These are phyloP conservation scores for Cryptosporidium baileyi DNA, from an alignment of 169 alveolate genomes.

Conservation along the genomic window DNA sequence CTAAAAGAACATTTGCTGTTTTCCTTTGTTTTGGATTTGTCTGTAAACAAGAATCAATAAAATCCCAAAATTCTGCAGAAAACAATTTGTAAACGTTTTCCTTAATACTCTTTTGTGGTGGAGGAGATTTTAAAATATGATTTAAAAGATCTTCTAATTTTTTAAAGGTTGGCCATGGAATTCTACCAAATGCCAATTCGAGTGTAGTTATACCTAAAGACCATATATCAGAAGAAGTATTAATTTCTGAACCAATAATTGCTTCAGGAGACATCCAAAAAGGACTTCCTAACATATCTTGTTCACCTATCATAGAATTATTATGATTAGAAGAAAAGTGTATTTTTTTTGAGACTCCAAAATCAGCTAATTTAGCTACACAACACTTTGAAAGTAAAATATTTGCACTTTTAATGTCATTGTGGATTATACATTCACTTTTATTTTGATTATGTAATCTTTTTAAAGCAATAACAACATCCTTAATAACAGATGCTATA, in stretches of 20 bases:
- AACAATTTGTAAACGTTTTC: conserved; percentile 42
- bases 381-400: conserved; percentile 81
- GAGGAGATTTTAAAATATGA: conserved; percentile 19
- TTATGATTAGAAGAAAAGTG: neutral
- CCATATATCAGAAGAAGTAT: conserved; percentile 86
- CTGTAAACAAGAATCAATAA: conserved; percentile 79
- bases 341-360: conserved; percentile 80
- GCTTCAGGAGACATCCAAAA: conserved; percentile 96
- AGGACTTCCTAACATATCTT: conserved; percentile 88
- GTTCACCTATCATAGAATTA: neutral
- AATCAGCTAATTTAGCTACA: conserved; percentile 85
- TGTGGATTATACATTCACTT: conserved; percentile 78
- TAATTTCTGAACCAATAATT: conserved; percentile 69
- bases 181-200: conserved; percentile 90
- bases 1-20: neutral
- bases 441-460: conserved; percentile 54
- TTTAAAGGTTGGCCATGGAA: conserved; percentile 84
- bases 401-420: conserved; percentile 90
- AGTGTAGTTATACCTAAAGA: conserved; percentile 89
- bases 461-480: conserved; percentile 56
- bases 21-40: conserved; percentile 81
- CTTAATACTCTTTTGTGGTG: conserved; percentile 46
- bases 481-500: conserved; percentile 68
- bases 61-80: conserved; percentile 80
- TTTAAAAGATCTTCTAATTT: neutral